Conservation (phyloP, 2,329 filamentous ascomycete species). For the Claviceps humidiphila region DNA sequence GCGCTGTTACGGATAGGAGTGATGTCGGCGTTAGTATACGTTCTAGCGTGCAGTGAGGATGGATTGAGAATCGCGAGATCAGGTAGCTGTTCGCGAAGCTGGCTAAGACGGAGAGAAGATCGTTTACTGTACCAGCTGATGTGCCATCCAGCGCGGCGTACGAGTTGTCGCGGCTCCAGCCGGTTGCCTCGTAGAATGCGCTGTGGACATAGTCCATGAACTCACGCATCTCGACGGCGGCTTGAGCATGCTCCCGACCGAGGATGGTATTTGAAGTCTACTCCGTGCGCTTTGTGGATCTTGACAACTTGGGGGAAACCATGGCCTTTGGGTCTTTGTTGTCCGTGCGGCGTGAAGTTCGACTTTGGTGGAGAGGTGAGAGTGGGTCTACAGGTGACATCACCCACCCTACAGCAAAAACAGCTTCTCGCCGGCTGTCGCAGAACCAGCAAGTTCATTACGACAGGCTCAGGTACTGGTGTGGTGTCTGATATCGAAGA, state of each 20-base stretch:
- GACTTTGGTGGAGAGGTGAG: too few relatives aligned
- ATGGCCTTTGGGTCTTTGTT: not conserved
- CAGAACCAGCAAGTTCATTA: too few relatives aligned
- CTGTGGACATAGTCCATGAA: constrained; percentile 96
- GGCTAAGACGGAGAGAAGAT: not conserved
- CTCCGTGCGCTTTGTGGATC: too few relatives aligned
- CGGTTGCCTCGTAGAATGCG: constrained; percentile 74
- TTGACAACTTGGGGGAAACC: not conserved
- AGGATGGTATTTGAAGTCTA: not conserved
- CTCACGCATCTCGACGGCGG: constrained; percentile 56
- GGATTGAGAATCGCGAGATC: too few relatives aligned
- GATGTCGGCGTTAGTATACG: not conserved
- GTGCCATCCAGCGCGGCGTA: constrained; percentile 79
- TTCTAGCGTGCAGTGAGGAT: too few relatives aligned
- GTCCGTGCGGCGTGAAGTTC: too few relatives aligned
- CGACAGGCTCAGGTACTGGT: too few relatives aligned
- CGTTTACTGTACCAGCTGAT: constrained; percentile 47
- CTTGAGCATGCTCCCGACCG: constrained; percentile 16
- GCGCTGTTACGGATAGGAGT: constrained; percentile 34
- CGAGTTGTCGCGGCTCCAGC: constrained; percentile 86
- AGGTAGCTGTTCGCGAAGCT: too few relatives aligned
- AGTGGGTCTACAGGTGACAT: too few relatives aligned
- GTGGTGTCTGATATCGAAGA: too few relatives aligned
- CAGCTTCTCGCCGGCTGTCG: too few relatives aligned
- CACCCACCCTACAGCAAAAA: too few relatives aligned